A percentile compares a stretch with the other conserved stretches of the same genome.
phyloP scores from a whole-genome alignment of 768 basidiomycete species.

The Termitomyces sp. region DNA sequence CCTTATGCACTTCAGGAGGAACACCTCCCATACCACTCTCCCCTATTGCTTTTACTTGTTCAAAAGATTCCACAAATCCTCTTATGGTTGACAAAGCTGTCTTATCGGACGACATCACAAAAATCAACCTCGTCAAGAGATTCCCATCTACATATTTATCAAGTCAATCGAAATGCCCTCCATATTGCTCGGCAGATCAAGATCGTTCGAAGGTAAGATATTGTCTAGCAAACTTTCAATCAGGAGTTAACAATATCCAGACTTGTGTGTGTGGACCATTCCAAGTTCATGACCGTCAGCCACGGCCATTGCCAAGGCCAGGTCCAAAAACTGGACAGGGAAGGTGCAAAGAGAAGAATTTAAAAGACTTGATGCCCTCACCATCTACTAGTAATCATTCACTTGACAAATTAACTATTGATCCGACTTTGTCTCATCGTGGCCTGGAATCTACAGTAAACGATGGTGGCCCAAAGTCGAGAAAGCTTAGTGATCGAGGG shows the following conservation, averaged over 20 bases:
- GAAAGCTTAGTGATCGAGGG: not conserved
- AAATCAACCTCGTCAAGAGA: slow-evolving; percentile 1
- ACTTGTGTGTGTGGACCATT: not conserved
- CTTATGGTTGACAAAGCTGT: not conserved
- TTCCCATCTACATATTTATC: not conserved
- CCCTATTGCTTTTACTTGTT: not conserved
- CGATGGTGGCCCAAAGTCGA: not conserved
- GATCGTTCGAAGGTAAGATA: not conserved
- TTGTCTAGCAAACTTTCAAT: too few relatives aligned
- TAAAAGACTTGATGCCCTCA: too few relatives aligned
- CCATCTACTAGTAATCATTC: not conserved
- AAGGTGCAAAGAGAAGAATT: not conserved
- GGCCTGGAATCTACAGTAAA: not conserved
- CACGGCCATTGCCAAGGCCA: not conserved
- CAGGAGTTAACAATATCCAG: not conserved
- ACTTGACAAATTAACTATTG: not conserved
- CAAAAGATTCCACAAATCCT: not conserved
- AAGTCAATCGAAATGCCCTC: too few relatives aligned
- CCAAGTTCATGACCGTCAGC: not conserved
- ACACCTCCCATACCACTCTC: not conserved
- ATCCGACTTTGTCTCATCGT: not conserved
- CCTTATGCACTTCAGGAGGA: too few relatives aligned
- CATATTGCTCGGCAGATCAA: not conserved
- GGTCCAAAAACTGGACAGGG: not conserved
- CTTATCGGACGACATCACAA: not conserved